phyloP scores from a whole-genome alignment of 768 basidiomycete genomes.

The Trametes meyenii region DNA sequence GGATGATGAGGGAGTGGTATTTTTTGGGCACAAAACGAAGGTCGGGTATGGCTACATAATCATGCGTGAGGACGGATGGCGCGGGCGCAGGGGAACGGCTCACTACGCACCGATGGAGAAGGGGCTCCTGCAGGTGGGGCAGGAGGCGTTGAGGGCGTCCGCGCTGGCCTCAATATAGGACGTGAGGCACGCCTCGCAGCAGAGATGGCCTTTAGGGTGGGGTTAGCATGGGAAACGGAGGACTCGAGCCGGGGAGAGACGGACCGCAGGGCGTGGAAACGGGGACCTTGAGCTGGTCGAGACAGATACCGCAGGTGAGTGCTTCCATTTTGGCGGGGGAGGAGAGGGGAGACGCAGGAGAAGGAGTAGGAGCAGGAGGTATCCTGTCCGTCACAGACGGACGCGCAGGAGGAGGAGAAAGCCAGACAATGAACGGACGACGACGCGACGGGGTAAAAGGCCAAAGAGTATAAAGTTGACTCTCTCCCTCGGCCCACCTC shows the following conservation, averaged over 20 bases:
- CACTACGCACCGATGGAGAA: conserved; percentile 33
- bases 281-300: conserved; percentile 33
- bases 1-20: conserved; percentile 50
- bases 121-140: conserved; percentile 35
- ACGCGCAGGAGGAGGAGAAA: conserved; percentile 10
- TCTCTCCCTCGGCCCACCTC: neutral
- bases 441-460: neutral
- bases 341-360: no score
- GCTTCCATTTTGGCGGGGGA: conserved; percentile 14
- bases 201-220: conserved; percentile 33
- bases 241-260: neutral
- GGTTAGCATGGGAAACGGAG: neutral
- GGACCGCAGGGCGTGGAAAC: conserved; percentile 37
- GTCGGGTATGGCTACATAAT: conserved; percentile 36
- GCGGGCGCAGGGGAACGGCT: neutral
- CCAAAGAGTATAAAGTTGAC: neutral
- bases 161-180: conserved; percentile 30
- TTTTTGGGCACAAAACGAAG: conserved; percentile 50
- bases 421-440: conserved; percentile 12
- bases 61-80: neutral
- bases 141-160: conserved; percentile 33
- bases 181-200: conserved; percentile 36
- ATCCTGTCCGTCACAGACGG: conserved; percentile 23
- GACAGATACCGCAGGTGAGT: conserved; percentile 34
- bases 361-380: conserved; percentile 5